Evolutionary conservation across 371 early-diverging fungal species (phyloP), one percentile per base, ranked within the genome.

Genomic region (Saksenaea oblongispora): DNA sequence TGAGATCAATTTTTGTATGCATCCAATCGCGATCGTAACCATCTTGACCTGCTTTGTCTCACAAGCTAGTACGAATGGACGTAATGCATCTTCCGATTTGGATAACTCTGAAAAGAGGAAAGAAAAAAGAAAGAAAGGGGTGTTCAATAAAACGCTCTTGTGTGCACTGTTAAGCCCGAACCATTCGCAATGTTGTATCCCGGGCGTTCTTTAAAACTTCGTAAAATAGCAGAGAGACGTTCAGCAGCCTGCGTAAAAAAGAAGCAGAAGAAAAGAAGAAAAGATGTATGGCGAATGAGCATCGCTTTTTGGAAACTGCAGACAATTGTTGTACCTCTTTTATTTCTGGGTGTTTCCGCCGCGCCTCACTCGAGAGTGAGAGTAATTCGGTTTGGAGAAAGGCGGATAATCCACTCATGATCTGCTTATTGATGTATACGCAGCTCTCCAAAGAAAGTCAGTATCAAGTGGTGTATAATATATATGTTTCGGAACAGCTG

Each of bases 61-160:
- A 78, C 95, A 95, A 2, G 96, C 92, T 3, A 96, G 82, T 7
- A 91, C 76, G 75, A 98, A 95, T 0, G 97, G 97, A n/a, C 89
- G 78, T 26, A 96, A 68, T 0, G 90, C 88, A 63, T 95, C 96
- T 41, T 91, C 90, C 9, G 89, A 88, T 65, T 91, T 90, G 54
- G 91, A 82, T 17, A 97, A 84, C 65, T 95, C 96, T 85, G 51
- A 11, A 39, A 3, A 39, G 11, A n/a, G 36, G 36, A n/a, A 47
- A 11, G 11, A 22, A 69, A 17, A 27, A 54, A 61, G 63, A 39
- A 59, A 51, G 63, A 8, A 59, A 42, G 31, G n/a, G 36, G 13
- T 14, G n/a, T 14, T 41, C 37, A 54, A 27, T 34, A 53, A 54
- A 41, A 13, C 24, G 2, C 53, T 54, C 53, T 34, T 4, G n/a